Base-by-base conservation (phyloP, 345 rosid genomes). In the Pelargonium nanum region DNA sequence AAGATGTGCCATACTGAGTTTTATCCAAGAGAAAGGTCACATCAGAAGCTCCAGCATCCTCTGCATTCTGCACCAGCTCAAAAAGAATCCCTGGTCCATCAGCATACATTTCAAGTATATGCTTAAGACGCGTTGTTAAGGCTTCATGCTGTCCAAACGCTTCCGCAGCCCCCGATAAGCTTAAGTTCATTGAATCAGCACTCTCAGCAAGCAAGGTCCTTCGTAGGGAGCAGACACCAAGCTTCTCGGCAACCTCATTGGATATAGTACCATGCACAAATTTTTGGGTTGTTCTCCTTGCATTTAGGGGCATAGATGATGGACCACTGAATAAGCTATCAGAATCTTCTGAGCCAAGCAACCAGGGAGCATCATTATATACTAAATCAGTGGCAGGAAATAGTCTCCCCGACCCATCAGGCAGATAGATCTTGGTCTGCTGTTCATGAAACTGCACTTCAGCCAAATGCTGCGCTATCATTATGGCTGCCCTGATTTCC, bases 111-210 rank as follows among this genome's bases (percentile, higher is more conserved):
- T 91, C 96, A 64, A 91, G 88, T 76, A 91, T 91, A 77, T 91
- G 98, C 72, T 80, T 88, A 34, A 91, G 96, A 73, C 98, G 86
- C 1, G 96, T 91, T 56, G 98, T 91, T 82, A 91, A 81, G 59
- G 96, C 91, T 73, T 91, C 98, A 77, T 91, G 98, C 76, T 91
- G 98, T 58, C 98, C 98, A 78, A 91, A 91, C 48, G 98, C 98
- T 84, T 91, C 98, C 68, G 95, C 90, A 62, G 96, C 96, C 61
- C 98, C 96, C 22, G 88, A 81, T 68, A 91, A 80, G 77, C 98
- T 80, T 67, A 91, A 74, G 75, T 86, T 91, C 95, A 91, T 86
- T 24, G 98, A 88, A 74, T 91, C 98, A 62, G 96, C 85, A 84
- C 92, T 91, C 84, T 88, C 98, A 26, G 98, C 98, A 55, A 91